Base-by-base conservation (phyloP, 164 flowering plant genomes). In the Annona cherimola region DNA sequence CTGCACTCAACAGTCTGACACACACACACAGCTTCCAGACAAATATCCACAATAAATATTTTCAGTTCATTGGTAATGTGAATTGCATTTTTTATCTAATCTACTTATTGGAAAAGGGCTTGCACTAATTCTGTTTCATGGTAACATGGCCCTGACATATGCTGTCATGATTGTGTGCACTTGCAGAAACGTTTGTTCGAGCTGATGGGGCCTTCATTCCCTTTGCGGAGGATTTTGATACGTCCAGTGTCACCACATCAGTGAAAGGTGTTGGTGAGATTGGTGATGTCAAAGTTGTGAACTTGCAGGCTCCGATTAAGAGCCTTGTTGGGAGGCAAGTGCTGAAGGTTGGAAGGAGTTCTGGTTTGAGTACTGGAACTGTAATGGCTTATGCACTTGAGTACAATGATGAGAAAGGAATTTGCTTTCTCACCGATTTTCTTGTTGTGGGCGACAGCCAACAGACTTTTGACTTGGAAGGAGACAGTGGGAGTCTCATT, bases 141-240 rank as follows among this genome's bases (percentile, higher is more conserved):
- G 67, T 35, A 9, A 77, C 67, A 75, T 82, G 78, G 79, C 66
- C 72, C 71, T 65, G 74, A 55, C 66, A 69, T 44, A 19, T 42
- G 63, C 14, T 46, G 72, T 71, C 76, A 69, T 69, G 14, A 44
- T 77, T 72, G 71, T 73, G 61, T 72, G 50, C 54, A 74, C 77
- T 55, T 79, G 88, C 91, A 94, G 98, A 94, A 81, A 90, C 98
- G 72, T 94, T 94, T 79, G 97, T 91, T 42, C 93, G 97, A 69
- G 98, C 96, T 45, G 98, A 94, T 78, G 98, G 98, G 40, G 98
- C 98, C 39, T 94, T 94, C 75, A 88, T 94, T 68, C 97, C 98
- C 11, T 94, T 94, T 75, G 82, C 97, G 2, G 98, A 91, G 55
- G 94, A 89, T 74, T 88, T 94, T 67, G 82, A 90, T 64, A 79